phyloP scores from a whole-genome alignment of 306 rosid species.

The Cicer pinnatifidum region DNA sequence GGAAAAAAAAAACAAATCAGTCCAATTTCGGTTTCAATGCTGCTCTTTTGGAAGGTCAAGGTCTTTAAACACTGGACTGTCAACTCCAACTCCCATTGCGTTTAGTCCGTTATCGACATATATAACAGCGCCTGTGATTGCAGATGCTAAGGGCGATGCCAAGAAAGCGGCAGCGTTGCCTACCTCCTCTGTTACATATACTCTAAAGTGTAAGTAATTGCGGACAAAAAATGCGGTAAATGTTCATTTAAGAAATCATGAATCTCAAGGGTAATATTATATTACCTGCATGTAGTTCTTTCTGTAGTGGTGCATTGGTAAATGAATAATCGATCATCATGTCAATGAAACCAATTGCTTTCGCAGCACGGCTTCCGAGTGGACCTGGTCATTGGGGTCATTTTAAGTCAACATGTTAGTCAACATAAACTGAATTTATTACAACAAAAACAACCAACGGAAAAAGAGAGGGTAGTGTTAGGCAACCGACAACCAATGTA shows the following conservation, averaged over 20 bases:
- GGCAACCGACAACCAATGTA: too few species aligned
- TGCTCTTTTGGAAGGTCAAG: constrained; percentile 49
- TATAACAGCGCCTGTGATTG: constrained; percentile 75
- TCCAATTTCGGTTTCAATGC: constrained; percentile 16
- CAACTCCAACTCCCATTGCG: constrained; percentile 91
- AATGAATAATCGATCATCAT: constrained; percentile 89
- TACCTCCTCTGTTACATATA: constrained; percentile 72
- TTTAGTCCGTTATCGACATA: constrained; percentile 91
- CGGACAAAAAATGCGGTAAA: neutral
- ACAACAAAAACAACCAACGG: too few species aligned
- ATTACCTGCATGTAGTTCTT: constrained; percentile 83
- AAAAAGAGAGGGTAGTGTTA: too few species aligned
- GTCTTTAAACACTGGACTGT: constrained; percentile 53
- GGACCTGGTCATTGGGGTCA: constrained; percentile 63
- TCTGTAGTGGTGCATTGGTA: constrained; percentile 86
- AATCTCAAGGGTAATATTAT: constrained; percentile 4
- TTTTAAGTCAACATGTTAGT: neutral
- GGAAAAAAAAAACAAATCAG: constrained; percentile 24
- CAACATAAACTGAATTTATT: neutral
- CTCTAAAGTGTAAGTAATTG: constrained; percentile 7
- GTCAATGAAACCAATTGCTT: constrained; percentile 94
- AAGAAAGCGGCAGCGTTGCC: constrained; percentile 88
- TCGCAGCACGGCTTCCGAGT: constrained; percentile 93
- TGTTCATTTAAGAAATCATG: constrained; percentile 16
- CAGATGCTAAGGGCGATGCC: constrained; percentile 86